These are phyloP conservation scores for Rhytidhysteron rufulum DNA, from an alignment of 2,329 filamentous ascomycete genomes.

Conservation along the genomic window DNA sequence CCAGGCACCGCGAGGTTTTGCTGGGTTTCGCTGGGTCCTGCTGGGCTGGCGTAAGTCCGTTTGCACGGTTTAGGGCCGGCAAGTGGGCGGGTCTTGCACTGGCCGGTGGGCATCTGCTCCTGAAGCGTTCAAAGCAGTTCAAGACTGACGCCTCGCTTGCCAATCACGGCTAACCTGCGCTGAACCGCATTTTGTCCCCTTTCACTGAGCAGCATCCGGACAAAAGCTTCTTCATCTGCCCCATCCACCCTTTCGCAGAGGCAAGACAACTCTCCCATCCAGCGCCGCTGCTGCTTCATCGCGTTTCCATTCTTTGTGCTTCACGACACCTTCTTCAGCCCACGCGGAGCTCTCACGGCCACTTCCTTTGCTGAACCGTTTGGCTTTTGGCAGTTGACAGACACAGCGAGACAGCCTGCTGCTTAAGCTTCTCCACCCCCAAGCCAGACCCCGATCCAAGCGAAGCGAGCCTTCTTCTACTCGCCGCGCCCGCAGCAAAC, in stretches of 20 bases:
- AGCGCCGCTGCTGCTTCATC: neutral
- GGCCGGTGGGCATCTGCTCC: too few species aligned
- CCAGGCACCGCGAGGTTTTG: neutral
- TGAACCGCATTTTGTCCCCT: conserved; percentile 1
- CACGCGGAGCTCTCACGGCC: conserved; percentile 22
- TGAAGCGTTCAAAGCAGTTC: too few species aligned
- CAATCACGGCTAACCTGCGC: neutral
- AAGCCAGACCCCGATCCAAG: conserved; percentile 18
- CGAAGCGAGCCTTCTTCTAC: conserved; percentile 26
- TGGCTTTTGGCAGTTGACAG: conserved; percentile 9
- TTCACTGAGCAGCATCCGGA: neutral
- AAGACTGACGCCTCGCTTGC: neutral
- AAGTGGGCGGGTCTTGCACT: neutral
- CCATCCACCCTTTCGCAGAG: neutral
- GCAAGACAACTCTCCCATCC: neutral
- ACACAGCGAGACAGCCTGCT: too few species aligned
- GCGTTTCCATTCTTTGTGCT: conserved; percentile 6
- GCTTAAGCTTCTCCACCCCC: conserved; percentile 20
- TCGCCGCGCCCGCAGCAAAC: conserved; percentile 11
- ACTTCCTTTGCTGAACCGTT: conserved; percentile 10
- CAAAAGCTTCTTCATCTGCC: neutral
- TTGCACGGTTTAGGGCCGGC: neutral
- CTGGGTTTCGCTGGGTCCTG: neutral
- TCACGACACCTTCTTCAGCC: conserved; percentile 11
- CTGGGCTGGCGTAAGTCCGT: neutral